Percentiles rank a stretch among this genome's conserved stretches.
Evolutionary conservation across 2,329 filamentous ascomycete genomes (phyloP).

Genomic region (Didymellaceae sp.): DNA sequence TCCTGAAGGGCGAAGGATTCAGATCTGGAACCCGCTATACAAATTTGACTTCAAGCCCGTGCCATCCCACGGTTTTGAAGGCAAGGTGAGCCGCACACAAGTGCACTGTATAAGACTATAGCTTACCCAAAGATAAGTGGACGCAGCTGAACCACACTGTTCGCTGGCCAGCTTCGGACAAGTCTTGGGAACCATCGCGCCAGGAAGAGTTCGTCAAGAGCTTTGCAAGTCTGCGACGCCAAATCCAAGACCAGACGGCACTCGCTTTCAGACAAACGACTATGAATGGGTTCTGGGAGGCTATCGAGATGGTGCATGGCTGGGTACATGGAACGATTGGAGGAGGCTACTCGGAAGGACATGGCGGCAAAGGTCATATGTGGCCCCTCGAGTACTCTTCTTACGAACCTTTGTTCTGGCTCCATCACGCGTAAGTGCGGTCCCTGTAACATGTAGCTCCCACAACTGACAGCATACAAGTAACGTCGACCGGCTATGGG

Average conservation of each 20-base stretch:
- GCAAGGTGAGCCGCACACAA: conserved; percentile 20
- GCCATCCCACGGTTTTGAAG: conserved; percentile 29
- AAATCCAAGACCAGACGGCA: conserved; percentile 24
- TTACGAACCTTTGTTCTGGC: conserved; percentile 71
- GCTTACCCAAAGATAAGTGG: conserved; percentile 28
- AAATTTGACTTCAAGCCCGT: conserved; percentile 38
- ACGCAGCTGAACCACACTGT: conserved; percentile 30
- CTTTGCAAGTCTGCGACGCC: conserved; percentile 10
- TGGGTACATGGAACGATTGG: conserved; percentile 55
- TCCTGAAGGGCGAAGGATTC: conserved; percentile 20
- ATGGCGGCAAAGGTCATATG: conserved; percentile 66
- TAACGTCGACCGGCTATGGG: conserved; percentile 59
- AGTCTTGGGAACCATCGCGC: conserved; percentile 28
- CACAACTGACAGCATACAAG: conserved; percentile 10
- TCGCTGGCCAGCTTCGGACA: conserved; percentile 40
- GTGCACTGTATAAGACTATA: too few species aligned
- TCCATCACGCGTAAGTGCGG: conserved; percentile 49
- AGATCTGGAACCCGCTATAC: conserved; percentile 40
- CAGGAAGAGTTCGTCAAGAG: conserved; percentile 16
- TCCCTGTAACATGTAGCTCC: neutral
- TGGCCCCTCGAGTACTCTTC: conserved; percentile 73
- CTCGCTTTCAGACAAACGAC: conserved; percentile 10
- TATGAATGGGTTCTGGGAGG: conserved; percentile 48
- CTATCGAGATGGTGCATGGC: conserved; percentile 34
- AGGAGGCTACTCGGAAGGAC: conserved; percentile 22